A percentile compares a stretch with the other conserved stretches of the same genome.
These are phyloP conservation scores for Vitis riparia DNA, from an alignment of 164 flowering plant genomes.

Conservation along the genomic window DNA sequence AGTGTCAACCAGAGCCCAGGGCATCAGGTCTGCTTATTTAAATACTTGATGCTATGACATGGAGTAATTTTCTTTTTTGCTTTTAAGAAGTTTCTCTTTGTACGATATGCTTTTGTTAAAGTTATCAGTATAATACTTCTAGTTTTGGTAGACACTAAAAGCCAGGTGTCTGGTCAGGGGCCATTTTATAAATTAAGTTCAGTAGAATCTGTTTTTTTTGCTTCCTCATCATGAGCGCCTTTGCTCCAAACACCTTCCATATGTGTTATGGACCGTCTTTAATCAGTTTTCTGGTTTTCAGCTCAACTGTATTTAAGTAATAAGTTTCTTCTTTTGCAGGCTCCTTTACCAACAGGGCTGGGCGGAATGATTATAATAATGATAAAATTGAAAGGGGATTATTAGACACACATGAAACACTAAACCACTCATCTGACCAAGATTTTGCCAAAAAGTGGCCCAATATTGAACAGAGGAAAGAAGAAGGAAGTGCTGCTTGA, in stretches of 20 bases:
- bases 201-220: not conserved
- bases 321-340: slow-evolving; percentile 26
- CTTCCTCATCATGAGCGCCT: not conserved
- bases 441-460: slow-evolving; percentile 53
- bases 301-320: slow-evolving; percentile 4
- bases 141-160: slow-evolving; percentile 1
- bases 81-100: not conserved
- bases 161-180: not conserved
- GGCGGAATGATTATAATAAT: slow-evolving; percentile 27
- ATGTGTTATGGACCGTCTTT: no score
- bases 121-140: no score
- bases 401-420: slow-evolving; percentile 26
- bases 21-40: slow-evolving; percentile 17
- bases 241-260: not conserved
- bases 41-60: no score
- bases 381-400: slow-evolving; percentile 33
- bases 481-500: slow-evolving; percentile 75
- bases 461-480: slow-evolving; percentile 53
- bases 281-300: not conserved
- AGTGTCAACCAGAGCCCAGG: slow-evolving; percentile 8
- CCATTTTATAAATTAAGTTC: not conserved
- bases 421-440: slow-evolving; percentile 31
- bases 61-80: not conserved
- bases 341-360: slow-evolving; percentile 18
- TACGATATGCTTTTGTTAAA: not conserved